Percentiles rank a stretch among this genome's conserved stretches.
Evolutionary conservation across 495 filamentous ascomycete species (phyloP).

Genomic region (Chaetomium tenue): DNA sequence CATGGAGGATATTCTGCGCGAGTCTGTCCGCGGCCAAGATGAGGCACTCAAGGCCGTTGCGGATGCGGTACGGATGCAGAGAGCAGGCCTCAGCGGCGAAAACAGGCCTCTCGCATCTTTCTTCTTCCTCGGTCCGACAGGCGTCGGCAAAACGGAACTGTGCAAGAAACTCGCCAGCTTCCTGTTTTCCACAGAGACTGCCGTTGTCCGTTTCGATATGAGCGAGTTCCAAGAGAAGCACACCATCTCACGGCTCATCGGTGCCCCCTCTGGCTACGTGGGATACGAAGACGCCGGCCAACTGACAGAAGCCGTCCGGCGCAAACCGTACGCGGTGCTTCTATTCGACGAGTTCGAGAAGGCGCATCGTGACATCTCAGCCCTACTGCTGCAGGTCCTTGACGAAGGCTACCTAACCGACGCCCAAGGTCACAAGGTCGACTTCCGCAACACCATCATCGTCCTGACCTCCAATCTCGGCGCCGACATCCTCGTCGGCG

Average conservation of each 20-base stretch:
- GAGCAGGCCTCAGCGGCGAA: conserved; percentile 86
- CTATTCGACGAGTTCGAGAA: conserved; percentile 98
- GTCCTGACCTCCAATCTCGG: conserved; percentile 94
- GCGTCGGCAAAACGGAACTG: conserved; percentile 94
- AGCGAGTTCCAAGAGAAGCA: conserved; percentile 97
- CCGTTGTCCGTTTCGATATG: conserved; percentile 92
- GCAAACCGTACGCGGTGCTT: conserved; percentile 93
- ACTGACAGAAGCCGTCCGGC: conserved; percentile 88
- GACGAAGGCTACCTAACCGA: conserved; percentile 97
- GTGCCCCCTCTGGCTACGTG: conserved; percentile 88
- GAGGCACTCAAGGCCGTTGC: conserved; percentile 88
- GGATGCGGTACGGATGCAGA: conserved; percentile 90
- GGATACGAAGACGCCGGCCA: conserved; percentile 98
- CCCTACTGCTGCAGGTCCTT: conserved; percentile 89
- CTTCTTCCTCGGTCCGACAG: conserved; percentile 96
- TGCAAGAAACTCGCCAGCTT: conserved; percentile 95
- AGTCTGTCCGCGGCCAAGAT: conserved; percentile 88
- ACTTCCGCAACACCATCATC: conserved; percentile 94
- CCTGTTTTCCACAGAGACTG: conserved; percentile 85
- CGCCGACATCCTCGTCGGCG: conserved; percentile 66
- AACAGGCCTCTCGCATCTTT: conserved; percentile 90
- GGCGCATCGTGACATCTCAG: conserved; percentile 90
- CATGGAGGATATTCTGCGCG: conserved; percentile 88
- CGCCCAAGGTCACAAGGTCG: conserved; percentile 90
- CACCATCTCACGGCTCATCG: conserved; percentile 89